Evolutionary conservation across 2,329 filamentous ascomycete genomes (phyloP).

Genomic region (Davidsoniella neocaledoniae): DNA sequence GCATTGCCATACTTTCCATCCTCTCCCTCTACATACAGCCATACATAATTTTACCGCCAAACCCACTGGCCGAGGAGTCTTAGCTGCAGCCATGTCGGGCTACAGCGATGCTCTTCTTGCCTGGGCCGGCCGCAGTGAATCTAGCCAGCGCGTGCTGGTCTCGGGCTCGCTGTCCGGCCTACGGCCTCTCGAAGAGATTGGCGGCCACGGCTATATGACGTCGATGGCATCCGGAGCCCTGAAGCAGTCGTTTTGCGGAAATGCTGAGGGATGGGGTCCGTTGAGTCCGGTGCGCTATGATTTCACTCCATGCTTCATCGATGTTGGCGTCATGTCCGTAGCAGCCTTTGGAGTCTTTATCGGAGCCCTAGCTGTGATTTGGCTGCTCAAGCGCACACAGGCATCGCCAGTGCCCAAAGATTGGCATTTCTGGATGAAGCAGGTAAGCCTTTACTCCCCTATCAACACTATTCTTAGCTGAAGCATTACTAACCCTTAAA

Average conservation of each 20-base stretch:
- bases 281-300: conserved; percentile 76
- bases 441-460: conserved; percentile 38
- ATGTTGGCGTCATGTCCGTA: conserved; percentile 69
- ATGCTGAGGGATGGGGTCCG: conserved; percentile 89
- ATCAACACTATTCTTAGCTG: background rate
- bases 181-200: conserved; percentile 32
- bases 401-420: conserved; percentile 56
- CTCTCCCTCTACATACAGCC: background rate
- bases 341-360: conserved; percentile 64
- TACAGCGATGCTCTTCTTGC: conserved; percentile 11
- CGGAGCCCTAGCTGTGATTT: conserved; percentile 64
- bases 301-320: conserved; percentile 94
- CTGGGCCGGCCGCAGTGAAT: conserved; percentile 13
- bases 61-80: conserved; percentile 4
- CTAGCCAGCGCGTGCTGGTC: conserved; percentile 31
- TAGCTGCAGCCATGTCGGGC: conserved; percentile 6
- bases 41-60: background rate
- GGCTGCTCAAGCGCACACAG: conserved; percentile 54
- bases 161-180: conserved; percentile 47
- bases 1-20: background rate
- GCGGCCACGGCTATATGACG: conserved; percentile 40
- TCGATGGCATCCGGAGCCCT: conserved; percentile 23
- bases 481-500: conserved; percentile 12
- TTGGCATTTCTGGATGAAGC: conserved; percentile 84
- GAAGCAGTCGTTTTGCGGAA: conserved; percentile 65